phyloP scores from a whole-genome alignment of 2,329 filamentous ascomycete genomes.

The Nigrospora oryzae region DNA sequence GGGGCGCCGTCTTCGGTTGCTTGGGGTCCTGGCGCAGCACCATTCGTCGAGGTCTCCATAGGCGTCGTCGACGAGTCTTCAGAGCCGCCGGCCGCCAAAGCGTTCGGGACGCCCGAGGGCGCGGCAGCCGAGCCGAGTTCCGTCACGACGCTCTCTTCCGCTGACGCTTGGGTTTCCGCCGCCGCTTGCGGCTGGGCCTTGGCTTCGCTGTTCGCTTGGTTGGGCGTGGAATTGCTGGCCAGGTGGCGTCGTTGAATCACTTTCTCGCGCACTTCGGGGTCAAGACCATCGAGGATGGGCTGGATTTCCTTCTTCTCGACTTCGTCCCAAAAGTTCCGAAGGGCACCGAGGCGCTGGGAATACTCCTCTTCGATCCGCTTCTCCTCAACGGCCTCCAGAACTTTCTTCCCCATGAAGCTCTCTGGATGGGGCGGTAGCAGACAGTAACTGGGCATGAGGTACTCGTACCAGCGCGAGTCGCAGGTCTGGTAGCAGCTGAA shows the following conservation, averaged over 20 bases:
- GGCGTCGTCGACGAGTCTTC: not conserved
- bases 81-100: conserved; percentile 15
- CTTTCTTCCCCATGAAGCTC: conserved; percentile 74
- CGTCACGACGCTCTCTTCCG: not conserved
- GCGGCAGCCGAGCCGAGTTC: not conserved
- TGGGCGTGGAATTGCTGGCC: too few relatives aligned
- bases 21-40: conserved; percentile 27
- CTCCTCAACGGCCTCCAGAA: conserved; percentile 70
- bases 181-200: conserved; percentile 8
- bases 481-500: conserved; percentile 95
- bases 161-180: conserved; percentile 7
- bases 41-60: not conserved
- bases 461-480: conserved; percentile 95
- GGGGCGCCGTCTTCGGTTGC: conserved; percentile 17
- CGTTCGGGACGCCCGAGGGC: conserved; percentile 5
- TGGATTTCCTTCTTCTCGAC: conserved; percentile 76
- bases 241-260: conserved; percentile 54
- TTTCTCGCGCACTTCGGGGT: conserved; percentile 52
- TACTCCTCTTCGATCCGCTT: conserved; percentile 64
- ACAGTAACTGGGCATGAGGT: conserved; percentile 87
- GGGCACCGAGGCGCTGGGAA: conserved; percentile 63
- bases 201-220: conserved; percentile 13
- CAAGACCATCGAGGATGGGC: conserved; percentile 54
- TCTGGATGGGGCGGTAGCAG: conserved; percentile 87
- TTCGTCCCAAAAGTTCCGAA: conserved; percentile 72